Evolutionary conservation across 805 yeast species (phyloP).

Genomic region (Candida montana): DNA sequence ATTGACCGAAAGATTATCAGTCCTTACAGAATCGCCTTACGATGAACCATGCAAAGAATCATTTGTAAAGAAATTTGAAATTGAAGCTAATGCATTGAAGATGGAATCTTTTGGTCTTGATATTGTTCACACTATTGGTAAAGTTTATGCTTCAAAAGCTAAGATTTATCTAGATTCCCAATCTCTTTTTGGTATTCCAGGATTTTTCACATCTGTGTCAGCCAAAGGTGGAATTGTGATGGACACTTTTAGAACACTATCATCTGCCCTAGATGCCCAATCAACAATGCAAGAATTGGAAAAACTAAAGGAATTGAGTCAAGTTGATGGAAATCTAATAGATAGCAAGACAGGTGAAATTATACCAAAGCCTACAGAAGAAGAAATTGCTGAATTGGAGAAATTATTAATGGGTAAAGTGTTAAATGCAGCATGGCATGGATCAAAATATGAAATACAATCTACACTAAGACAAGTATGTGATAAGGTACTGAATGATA

Average conservation of each 20-base stretch:
- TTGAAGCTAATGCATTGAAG: slow-evolving; percentile 79
- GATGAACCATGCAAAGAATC: slow-evolving; percentile 56
- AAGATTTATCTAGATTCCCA: slow-evolving; percentile 62
- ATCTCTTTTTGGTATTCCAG: slow-evolving; percentile 59
- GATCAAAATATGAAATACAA: slow-evolving; percentile 73
- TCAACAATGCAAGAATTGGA: slow-evolving; percentile 68
- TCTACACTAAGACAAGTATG: slow-evolving; percentile 69
- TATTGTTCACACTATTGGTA: slow-evolving; percentile 71
- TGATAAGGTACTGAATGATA: slow-evolving; percentile 57
- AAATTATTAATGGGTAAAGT: slow-evolving; percentile 74
- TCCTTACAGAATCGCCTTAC: slow-evolving; percentile 57
- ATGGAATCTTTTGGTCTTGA: slow-evolving; percentile 85
- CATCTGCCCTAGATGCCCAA: slow-evolving; percentile 76
- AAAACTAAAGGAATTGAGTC: slow-evolving; percentile 53
- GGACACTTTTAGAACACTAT: slow-evolving; percentile 65
- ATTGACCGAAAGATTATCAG: slow-evolving; percentile 48
- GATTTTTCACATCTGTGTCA: slow-evolving; percentile 64
- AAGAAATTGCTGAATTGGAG: slow-evolving; percentile 66
- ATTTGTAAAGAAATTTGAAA: slow-evolving; percentile 58
- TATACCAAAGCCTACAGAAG: slow-evolving; percentile 53
- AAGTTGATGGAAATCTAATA: slow-evolving; percentile 31
- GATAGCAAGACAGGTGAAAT: slow-evolving; percentile 47
- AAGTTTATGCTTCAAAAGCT: slow-evolving; percentile 60
- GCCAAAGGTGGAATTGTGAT: slow-evolving; percentile 71
- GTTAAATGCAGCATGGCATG: slow-evolving; percentile 80